Evolutionary conservation across 2,329 filamentous ascomycete genomes (phyloP), one percentile per base, ranked within the genome.

Genomic region (Myriosclerotinia scirpicola): DNA sequence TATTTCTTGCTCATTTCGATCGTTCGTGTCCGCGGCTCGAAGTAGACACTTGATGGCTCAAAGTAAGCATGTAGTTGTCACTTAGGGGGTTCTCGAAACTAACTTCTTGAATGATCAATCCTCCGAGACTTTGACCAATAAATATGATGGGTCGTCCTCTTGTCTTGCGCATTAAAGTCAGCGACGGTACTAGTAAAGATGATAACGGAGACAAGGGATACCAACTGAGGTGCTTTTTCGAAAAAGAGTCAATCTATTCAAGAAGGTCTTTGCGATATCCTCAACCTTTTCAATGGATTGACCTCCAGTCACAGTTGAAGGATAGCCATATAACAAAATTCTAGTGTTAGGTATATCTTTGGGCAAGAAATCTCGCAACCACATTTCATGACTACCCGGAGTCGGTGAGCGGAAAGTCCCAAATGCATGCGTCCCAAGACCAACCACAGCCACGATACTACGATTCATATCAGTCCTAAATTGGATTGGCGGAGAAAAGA

Each of bases 391-490:
- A 14, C 64, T 65, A 9, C 54, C 64, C 12, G 40, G 40, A 38
- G 20, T 54, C 30, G 40, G 30, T 22, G 56, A 62, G n/a, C 58
- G 48, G 17, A 66, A 66, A 7, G 64, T 63, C 1, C 64, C 64
- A 55, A 66, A 62, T 22, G 64, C 64, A n/a, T 66, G 64, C 6
- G 56, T 66, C 17, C 64, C 64, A 3, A 66, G 58, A 36, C 64
- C 64, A 1, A 63, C 56, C 12, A 66, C 64, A 20, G 64, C 56
- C 38, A 66, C 42, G 14, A 66, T 63, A 34, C 64, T 66, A 36
- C 4, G 3, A n/a, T 15, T 42, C 4, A 20, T 0, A 15, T 65
- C 34, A 65, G 64, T 15, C 4, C 5, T 5, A 7, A 15, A 44
- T 34, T 2, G 14, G 36, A 12, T 36, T 30, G 30, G 30, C 30